These are phyloP conservation scores for Cenchrus fungigraminus DNA, from an alignment of 176 grass and related monocot genomes.

Conservation along the genomic window DNA sequence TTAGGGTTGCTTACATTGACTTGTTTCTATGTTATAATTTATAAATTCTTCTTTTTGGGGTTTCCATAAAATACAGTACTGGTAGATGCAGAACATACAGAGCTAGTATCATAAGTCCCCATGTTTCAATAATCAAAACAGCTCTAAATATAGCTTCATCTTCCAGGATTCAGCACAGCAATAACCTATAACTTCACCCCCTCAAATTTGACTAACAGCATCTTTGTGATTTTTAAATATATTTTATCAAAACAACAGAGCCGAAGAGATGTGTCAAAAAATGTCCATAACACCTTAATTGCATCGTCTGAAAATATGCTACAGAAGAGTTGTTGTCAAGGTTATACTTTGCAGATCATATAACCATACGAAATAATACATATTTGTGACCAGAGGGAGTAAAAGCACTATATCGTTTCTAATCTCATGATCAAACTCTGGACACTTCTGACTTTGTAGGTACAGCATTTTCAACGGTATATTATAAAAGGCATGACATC, in stretches of 20 bases:
- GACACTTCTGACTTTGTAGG: background rate
- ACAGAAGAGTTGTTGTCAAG: background rate
- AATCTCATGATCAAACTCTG: background rate
- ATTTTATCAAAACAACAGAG: background rate
- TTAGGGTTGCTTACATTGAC: too few relatives aligned
- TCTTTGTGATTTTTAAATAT: conserved; percentile 5
- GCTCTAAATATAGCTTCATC: background rate
- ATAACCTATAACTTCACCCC: conserved; percentile 1
- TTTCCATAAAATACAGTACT: too few relatives aligned
- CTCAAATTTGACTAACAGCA: background rate
- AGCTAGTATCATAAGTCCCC: background rate
- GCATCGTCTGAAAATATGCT: background rate
- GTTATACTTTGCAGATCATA: background rate
- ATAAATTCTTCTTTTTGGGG: too few relatives aligned
- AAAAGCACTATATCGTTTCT: conserved; percentile 2
- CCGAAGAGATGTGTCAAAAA: background rate
- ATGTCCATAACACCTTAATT: background rate
- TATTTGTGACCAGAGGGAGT: background rate
- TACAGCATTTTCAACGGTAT: background rate
- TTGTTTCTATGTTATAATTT: too few relatives aligned
- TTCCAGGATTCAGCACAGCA: conserved; percentile 4
- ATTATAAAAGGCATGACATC: background rate
- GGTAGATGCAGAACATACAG: conserved; percentile 7
- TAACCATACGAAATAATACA: background rate
- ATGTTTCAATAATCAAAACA: background rate